These are phyloP conservation scores for Symbiodinium pilosum DNA, from an alignment of 73 alveolate species.

Conservation along the genomic window DNA sequence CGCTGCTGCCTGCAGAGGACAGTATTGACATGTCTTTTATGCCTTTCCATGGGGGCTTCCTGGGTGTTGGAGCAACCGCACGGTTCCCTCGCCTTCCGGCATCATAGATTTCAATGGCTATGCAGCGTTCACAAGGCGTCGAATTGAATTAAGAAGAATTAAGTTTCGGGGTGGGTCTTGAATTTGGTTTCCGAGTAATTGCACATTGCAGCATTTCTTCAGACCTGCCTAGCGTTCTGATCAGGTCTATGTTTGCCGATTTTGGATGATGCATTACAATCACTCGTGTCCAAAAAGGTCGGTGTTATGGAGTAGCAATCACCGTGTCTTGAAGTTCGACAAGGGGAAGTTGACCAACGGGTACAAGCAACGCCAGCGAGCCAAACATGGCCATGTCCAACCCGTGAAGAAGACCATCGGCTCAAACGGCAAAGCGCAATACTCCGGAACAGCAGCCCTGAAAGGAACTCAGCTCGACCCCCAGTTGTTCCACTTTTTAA, in stretches of 20 bases:
- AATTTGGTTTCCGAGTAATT: too few relatives aligned
- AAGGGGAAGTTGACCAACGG: not conserved
- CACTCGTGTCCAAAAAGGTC: not conserved
- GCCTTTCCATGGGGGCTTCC: not conserved
- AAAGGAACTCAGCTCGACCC: conserved; percentile 12
- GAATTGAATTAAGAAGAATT: too few relatives aligned
- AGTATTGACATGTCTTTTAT: not conserved
- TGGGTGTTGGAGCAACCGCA: conserved; percentile 32
- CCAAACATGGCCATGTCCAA: not conserved
- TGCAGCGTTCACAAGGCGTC: not conserved
- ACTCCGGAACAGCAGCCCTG: not conserved
- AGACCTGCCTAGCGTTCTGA: too few relatives aligned
- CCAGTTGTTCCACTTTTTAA: too few relatives aligned
- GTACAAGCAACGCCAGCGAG: too few relatives aligned
- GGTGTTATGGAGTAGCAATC: conserved; percentile 13
- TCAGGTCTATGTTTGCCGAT: conserved; percentile 24
- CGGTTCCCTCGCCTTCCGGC: not conserved
- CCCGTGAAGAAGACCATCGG: not conserved
- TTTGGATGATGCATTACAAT: conserved; percentile 15
- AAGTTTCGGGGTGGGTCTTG: too few relatives aligned
- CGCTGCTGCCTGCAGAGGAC: not conserved
- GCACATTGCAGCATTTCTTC: too few relatives aligned
- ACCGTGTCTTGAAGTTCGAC: not conserved
- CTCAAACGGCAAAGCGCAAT: not conserved
- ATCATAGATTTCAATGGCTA: conserved; percentile 22